Percentiles rank a stretch among this genome's conserved stretches.
phyloP scores from a whole-genome alignment of 75 land plant species.

The Pseudotsuga menziesii region DNA sequence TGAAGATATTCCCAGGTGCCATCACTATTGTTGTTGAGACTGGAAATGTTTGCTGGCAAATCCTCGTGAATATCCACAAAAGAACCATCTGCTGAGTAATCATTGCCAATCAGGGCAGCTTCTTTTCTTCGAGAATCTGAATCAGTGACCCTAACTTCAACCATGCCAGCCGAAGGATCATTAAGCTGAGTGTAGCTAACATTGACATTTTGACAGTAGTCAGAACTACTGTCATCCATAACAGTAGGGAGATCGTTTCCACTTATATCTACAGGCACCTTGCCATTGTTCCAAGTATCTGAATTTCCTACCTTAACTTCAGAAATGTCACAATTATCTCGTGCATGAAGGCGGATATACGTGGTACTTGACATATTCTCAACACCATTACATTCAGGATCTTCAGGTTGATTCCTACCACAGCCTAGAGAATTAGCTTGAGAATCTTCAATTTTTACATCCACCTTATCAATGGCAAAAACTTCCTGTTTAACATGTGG shows the following conservation, averaged over 20 bases:
- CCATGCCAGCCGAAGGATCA: background rate
- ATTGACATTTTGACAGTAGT: background rate
- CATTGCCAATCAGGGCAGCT: background rate
- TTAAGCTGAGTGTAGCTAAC: background rate
- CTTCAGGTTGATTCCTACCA: conserved; percentile 1
- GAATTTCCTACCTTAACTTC: conserved; percentile 5
- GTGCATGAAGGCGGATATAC: background rate
- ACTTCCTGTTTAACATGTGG: conserved; percentile 39
- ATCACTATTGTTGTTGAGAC: background rate
- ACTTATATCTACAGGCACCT: conserved; percentile 3
- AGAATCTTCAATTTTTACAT: conserved; percentile 19
- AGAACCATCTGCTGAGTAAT: background rate
- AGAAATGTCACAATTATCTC: background rate
- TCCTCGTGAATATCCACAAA: conserved; percentile 10
- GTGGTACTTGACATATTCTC: background rate
- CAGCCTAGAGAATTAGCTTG: background rate
- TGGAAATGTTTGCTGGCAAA: background rate
- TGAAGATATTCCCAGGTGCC: background rate
- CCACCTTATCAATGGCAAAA: conserved; percentile 46
- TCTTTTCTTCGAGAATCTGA: background rate
- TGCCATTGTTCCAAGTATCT: conserved; percentile 5
- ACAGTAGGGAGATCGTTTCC: background rate
- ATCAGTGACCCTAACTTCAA: background rate
- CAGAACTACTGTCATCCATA: background rate
- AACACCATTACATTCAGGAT: background rate